Evolutionary conservation across 1,284 basidiomycete species (phyloP), one percentile per base, ranked within the genome.

Genomic region (Sanghuangporus weigelae): DNA sequence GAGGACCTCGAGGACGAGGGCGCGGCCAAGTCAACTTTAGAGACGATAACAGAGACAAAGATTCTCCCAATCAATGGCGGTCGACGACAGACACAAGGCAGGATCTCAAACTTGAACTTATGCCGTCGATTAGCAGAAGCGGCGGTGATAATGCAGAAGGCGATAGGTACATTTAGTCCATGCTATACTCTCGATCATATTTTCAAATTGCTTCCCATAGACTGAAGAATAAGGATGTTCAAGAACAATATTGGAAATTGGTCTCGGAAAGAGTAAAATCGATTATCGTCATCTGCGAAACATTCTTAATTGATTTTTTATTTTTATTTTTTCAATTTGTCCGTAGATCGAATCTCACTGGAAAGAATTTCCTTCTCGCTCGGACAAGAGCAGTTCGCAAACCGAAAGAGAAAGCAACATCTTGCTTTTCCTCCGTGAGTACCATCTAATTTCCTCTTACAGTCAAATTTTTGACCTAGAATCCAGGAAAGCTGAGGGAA

Each of bases 111-210:
- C 49, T 59, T 16, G 57, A 64, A 21, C 38, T 59, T 38, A n/a
- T 64, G 7, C 63, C 58, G 4, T 64, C 63, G 7, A 60, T 64
- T 12, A 64, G 63, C 53, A 59, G 63, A 40, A 64, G 63, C 51
- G 58, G 63, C 19, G 63, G 63, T 49, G 57, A 55, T 11, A 26
- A 50, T 23, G 58, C 51, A 12, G 23, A 44, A 38, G 63, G 63
- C 8, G 63, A 64, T 26, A 57, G 49, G 63, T 64, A 60, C 23
- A 53, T 31, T 26, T 35, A 14, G 19, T 39, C 44, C 14, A 23
- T 36, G 23, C 36, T 5, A 23, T 14, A 11, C 8, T 14, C 4
- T 14, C 12, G 19, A 26, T 63, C 8, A 16, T 19, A 6, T 3
- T 44, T 26, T 6, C 14, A 4, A 38, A 31, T 59, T 16, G 16